Evolutionary conservation across 257 asterid genomes (phyloP).

Genomic region (Marsdenia floribunda): DNA sequence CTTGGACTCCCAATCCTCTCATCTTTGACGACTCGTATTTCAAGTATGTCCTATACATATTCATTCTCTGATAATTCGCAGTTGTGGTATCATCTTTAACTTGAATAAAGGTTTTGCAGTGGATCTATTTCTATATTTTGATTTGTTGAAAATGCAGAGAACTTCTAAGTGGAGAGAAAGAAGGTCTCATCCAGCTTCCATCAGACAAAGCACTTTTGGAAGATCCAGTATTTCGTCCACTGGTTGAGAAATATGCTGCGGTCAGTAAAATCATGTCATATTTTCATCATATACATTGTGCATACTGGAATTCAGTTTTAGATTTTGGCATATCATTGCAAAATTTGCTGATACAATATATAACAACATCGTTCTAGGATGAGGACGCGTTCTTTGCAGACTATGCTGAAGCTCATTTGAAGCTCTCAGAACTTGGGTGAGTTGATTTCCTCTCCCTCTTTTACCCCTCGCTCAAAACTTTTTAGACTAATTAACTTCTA

Average conservation of each 20-base stretch:
- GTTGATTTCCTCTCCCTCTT: conserved; percentile 2
- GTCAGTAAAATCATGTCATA: conserved; percentile 23
- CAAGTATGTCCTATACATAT: conserved; percentile 27
- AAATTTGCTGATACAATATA: background rate
- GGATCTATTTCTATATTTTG: background rate
- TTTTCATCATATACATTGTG: background rate
- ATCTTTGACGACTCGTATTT: conserved; percentile 72
- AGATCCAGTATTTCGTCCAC: conserved; percentile 51
- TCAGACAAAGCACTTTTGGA: conserved; percentile 61
- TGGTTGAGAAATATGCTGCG: conserved; percentile 64
- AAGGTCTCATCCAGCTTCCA: conserved; percentile 64
- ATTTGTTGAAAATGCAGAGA: conserved; percentile 33
- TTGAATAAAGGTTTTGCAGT: background rate
- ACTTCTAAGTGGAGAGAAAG: conserved; percentile 56
- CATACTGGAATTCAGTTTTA: background rate
- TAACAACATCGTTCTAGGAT: conserved; percentile 34
- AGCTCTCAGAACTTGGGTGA: conserved; percentile 87
- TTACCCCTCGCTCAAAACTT: background rate
- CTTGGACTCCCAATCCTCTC: conserved; percentile 80
- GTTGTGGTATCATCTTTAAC: background rate
- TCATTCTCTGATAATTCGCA: background rate
- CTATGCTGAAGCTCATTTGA: conserved; percentile 75
- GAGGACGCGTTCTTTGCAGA: conserved; percentile 83
- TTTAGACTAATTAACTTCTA: background rate
- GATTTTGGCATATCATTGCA: background rate